phyloP scores from a whole-genome alignment of 352 stramenopile genomes.

The Globisporangium spiculum region DNA sequence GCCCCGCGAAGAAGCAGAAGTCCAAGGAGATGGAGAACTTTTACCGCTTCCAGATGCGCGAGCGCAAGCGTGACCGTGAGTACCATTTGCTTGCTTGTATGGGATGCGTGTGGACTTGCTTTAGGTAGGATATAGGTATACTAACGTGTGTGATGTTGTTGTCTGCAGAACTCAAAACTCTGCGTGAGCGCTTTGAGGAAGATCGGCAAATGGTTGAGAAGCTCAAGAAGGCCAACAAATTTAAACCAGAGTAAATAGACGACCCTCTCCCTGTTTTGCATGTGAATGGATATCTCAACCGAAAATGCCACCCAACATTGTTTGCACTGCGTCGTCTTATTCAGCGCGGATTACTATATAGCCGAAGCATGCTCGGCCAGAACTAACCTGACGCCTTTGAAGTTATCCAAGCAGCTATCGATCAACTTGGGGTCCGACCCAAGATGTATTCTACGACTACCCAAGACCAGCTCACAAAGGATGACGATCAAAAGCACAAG shows the following conservation, averaged over 20 bases:
- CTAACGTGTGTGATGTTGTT: slow-evolving; percentile 4
- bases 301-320: too few species aligned
- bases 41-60: slow-evolving; percentile 84
- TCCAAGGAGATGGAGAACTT: slow-evolving; percentile 80
- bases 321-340: too few species aligned
- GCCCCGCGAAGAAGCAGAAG: slow-evolving; percentile 81
- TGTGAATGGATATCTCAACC: background rate
- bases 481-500: background rate
- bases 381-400: too few species aligned
- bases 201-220: slow-evolving; percentile 75
- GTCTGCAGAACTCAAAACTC: slow-evolving; percentile 69
- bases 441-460: background rate
- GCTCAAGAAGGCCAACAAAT: slow-evolving; percentile 81
- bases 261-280: background rate
- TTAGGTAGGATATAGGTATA: background rate
- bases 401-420: too few species aligned
- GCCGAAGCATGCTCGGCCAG: too few species aligned
- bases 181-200: slow-evolving; percentile 84
- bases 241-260: slow-evolving; percentile 66
- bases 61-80: slow-evolving; percentile 84
- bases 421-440: too few species aligned
- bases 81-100: slow-evolving; percentile 12
- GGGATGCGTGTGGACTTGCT: background rate
- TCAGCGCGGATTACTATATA: too few species aligned
- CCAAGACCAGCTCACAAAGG: background rate